Evolutionary conservation across 129 eudicot species (phyloP).

Genomic region (Tagetes erecta): DNA sequence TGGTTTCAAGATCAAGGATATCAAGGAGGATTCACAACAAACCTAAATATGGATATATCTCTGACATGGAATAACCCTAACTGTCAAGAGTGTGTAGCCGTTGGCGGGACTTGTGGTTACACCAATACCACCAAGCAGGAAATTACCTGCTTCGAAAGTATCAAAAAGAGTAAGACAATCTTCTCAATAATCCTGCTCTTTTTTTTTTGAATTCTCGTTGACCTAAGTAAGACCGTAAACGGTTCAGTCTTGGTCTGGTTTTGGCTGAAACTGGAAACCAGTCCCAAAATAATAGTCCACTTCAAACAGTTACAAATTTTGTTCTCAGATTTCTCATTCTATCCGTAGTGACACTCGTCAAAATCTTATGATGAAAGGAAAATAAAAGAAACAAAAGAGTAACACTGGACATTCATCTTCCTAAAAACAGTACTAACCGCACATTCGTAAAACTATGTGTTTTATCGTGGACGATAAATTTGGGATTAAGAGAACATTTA

Average conservation of each 20-base stretch:
- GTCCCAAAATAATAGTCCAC: neutral
- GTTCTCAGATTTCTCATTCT: too few relatives aligned
- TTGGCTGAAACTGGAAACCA: neutral
- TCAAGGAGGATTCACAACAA: slow-evolving; percentile 35
- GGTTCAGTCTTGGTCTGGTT: neutral
- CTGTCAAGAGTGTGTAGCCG: slow-evolving; percentile 52
- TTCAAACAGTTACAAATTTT: neutral
- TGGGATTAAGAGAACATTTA: too few relatives aligned
- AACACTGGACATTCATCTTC: neutral
- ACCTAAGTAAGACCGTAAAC: neutral
- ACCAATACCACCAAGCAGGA: slow-evolving; percentile 34
- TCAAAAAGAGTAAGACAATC: slow-evolving; percentile 42
- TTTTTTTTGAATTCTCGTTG: neutral
- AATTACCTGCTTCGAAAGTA: slow-evolving; percentile 34
- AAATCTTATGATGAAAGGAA: neutral
- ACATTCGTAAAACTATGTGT: too few relatives aligned
- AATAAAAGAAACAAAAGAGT: neutral
- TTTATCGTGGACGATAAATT: too few relatives aligned
- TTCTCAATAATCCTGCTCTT: slow-evolving; percentile 4
- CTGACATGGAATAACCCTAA: slow-evolving; percentile 60
- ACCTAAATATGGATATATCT: slow-evolving; percentile 43
- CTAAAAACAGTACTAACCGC: neutral
- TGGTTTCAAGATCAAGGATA: slow-evolving; percentile 15
- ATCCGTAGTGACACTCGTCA: neutral
- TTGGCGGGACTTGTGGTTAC: slow-evolving; percentile 60